Conservation (phyloP, 495 filamentous ascomycete genomes). For the Hypoxylon trugodes region DNA sequence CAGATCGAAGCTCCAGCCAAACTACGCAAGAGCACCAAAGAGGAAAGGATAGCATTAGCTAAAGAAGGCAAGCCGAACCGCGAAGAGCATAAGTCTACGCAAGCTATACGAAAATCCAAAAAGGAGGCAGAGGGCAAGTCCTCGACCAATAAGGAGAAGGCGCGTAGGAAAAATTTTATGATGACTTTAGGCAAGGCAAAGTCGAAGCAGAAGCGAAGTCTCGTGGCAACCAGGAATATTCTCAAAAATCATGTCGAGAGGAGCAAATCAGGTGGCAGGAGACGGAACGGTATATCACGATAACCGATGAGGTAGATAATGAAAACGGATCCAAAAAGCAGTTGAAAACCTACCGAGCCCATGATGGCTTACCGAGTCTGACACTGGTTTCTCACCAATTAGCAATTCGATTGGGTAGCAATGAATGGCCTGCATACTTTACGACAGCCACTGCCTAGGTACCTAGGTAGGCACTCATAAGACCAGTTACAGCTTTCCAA, state of each 20-base stretch:
- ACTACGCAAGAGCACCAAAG: constrained; percentile 75
- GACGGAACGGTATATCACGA: constrained; percentile 65
- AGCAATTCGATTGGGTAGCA: too few relatives aligned
- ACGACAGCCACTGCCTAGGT: too few relatives aligned
- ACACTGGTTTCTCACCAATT: too few relatives aligned
- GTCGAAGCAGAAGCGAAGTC: constrained; percentile 89
- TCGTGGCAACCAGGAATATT: constrained; percentile 79
- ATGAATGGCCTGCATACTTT: too few relatives aligned
- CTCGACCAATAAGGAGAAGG: constrained; percentile 98
- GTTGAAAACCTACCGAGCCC: too few relatives aligned
- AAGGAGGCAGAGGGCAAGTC: constrained; percentile 90
- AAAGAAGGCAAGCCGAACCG: constrained; percentile 77
- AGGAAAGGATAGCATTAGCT: constrained; percentile 81
- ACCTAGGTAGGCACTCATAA: too few relatives aligned
- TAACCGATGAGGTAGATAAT: constrained; percentile 12
- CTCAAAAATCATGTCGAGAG: constrained; percentile 84
- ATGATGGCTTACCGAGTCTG: too few relatives aligned
- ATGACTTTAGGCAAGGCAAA: constrained; percentile 98
- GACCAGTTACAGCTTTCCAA: too few relatives aligned
- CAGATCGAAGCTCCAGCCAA: constrained; percentile 84
- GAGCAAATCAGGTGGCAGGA: constrained; percentile 82
- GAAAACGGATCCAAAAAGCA: background rate
- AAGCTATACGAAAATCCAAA: constrained; percentile 80
- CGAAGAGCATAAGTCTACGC: constrained; percentile 80
- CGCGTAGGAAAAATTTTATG: constrained; percentile 93